phyloP scores from a whole-genome alignment of 768 basidiomycete species.

The Leccinum pellstonianum region DNA sequence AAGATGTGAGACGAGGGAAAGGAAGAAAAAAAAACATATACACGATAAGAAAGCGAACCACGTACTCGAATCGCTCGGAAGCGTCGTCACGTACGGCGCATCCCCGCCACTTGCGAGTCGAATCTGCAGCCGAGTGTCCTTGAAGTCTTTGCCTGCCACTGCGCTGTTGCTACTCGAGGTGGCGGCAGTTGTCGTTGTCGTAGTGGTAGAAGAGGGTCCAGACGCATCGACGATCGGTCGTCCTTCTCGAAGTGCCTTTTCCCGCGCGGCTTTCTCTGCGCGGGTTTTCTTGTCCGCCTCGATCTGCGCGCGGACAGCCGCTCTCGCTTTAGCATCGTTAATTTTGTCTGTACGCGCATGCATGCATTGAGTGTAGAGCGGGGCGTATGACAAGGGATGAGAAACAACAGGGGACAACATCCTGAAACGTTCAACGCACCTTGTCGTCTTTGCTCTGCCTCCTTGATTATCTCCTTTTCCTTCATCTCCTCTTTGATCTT shows the following conservation, averaged over 20 bases:
- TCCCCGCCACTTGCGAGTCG: constrained; percentile 71
- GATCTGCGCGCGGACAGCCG: constrained; percentile 89
- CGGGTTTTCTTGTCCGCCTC: constrained; percentile 90
- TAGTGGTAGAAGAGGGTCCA: constrained; percentile 33
- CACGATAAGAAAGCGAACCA: constrained; percentile 9
- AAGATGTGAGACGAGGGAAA: not conserved
- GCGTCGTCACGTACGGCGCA: constrained; percentile 74
- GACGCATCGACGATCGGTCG: constrained; percentile 38
- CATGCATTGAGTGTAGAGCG: not conserved
- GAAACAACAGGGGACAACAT: not conserved
- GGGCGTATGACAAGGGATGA: not conserved
- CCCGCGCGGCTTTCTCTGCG: constrained; percentile 82
- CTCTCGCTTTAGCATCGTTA: constrained; percentile 81
- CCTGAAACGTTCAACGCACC: constrained; percentile 42
- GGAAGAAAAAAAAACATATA: no score
- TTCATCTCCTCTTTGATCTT: constrained; percentile 74
- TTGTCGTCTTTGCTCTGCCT: constrained; percentile 75
- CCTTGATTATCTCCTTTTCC: constrained; percentile 77
- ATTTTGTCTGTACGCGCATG: constrained; percentile 65
- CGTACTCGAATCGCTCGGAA: constrained; percentile 78
- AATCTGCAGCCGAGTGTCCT: constrained; percentile 88
- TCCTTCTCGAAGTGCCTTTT: constrained; percentile 91
- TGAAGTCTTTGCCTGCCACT: constrained; percentile 70
- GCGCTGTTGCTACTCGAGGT: constrained; percentile 37
- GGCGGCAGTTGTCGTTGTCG: constrained; percentile 27